phyloP scores from a whole-genome alignment of 345 rosid genomes.

The Fremontodendron californicum region DNA sequence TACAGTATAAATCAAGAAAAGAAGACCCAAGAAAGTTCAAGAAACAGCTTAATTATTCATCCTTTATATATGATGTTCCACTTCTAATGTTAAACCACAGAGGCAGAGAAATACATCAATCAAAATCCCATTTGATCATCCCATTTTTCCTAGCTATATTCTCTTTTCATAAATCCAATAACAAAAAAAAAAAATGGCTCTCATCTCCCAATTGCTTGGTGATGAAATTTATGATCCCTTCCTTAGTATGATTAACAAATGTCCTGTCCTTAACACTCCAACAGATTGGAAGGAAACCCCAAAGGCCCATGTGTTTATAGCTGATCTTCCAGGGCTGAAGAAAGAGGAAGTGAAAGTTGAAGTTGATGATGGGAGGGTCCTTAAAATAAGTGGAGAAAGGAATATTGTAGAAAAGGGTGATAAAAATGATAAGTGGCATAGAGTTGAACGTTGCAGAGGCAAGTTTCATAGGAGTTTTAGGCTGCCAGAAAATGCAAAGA shows the following conservation, averaged over 20 bases:
- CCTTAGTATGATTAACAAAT: slow-evolving; percentile 41
- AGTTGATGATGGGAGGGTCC: slow-evolving; percentile 30
- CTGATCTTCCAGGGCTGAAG: slow-evolving; percentile 46
- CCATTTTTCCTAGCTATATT: neutral
- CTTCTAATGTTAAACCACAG: too few relatives aligned
- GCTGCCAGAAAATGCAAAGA: slow-evolving; percentile 44
- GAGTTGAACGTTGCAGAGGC: slow-evolving; percentile 36
- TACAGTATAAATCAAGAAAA: neutral
- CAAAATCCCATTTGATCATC: neutral
- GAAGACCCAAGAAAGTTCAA: neutral
- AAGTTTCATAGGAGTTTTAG: slow-evolving; percentile 39
- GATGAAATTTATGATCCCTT: slow-evolving; percentile 45
- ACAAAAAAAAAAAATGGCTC: slow-evolving; percentile 25
- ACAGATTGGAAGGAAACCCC: slow-evolving; percentile 52
- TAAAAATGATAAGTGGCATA: slow-evolving; percentile 39
- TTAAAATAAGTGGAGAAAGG: slow-evolving; percentile 42
- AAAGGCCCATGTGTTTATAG: slow-evolving; percentile 34
- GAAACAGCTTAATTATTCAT: neutral
- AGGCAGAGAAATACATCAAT: neutral
- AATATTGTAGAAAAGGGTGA: slow-evolving; percentile 22
- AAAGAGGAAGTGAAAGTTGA: slow-evolving; percentile 49
- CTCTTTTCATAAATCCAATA: neutral
- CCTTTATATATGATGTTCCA: slow-evolving; percentile 10
- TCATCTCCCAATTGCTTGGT: slow-evolving; percentile 29
- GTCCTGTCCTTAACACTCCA: slow-evolving; percentile 47